Evolutionary conservation across 129 eudicot species (phyloP), one percentile per base, ranked within the genome.

Genomic region (Saussurea involucrata): DNA sequence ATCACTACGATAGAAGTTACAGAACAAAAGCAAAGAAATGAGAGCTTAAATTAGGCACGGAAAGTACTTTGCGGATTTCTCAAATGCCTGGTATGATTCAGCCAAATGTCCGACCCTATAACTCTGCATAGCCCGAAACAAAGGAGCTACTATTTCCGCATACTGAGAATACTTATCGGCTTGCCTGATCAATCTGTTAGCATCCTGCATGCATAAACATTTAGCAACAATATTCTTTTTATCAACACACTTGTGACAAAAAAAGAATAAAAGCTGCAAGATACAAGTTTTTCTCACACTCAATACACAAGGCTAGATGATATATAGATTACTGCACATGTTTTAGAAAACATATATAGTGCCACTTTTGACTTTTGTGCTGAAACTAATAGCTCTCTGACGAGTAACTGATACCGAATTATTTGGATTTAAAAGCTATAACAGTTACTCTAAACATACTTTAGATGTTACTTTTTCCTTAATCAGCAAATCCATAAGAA

Each of bases 31-130:
- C 42, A 68, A 20, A 65, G 7, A n/a, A 29, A 68, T 25, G 37
- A 44, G 25, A 68, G 78, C 11, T 31, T 18, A 73, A 64, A 77
- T n/a, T 70, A 66, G 76, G 57, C 32, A 34, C 0, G 20, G 25
- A 40, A 80, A 84, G 13, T 92, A 95, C 98, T 88, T 92, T 55
- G 99, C 87, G 17, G 90, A 90, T 85, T 95, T 95, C 68, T 92
- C 99, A 32, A 86, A 95, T 37, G 99, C 96, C 64, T 86, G 82
- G 81, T 92, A 95, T 0, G 96, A 83, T 57, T 95, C 97, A 76
- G 84, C 95, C 81, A 95, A 73, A 76, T 88, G 87, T 24, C 83
- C 85, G 4, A 86, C 73, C 66, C 92, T 82, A 70, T 92, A 95
- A 82, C 87, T 89, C 76, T 92, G 99, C 80, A 95, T 80, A 58